These are phyloP conservation scores for Porogramme epimiltina DNA, from an alignment of 1,284 basidiomycete species.

Conservation along the genomic window DNA sequence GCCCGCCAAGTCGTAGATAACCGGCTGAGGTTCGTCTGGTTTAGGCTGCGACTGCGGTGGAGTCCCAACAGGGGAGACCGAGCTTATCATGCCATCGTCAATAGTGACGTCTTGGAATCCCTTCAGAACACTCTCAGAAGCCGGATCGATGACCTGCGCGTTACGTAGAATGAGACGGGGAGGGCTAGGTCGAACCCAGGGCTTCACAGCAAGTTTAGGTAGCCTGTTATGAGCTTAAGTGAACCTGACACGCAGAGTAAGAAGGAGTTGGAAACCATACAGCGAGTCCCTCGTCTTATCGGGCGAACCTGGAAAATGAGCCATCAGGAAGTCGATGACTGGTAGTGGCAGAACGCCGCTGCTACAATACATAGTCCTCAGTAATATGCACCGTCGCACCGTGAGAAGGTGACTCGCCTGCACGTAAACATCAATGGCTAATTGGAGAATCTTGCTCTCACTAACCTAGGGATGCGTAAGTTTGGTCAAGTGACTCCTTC, in stretches of 20 bases:
- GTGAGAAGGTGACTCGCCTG: too few relatives aligned
- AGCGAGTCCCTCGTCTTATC: conserved; percentile 16
- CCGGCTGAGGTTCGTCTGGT: conserved; percentile 18
- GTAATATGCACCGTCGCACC: too few relatives aligned
- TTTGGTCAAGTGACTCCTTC: too few relatives aligned
- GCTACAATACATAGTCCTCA: too few relatives aligned
- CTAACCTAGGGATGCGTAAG: too few relatives aligned
- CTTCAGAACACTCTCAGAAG: conserved; percentile 24
- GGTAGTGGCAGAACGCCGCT: too few relatives aligned
- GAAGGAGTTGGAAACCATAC: background rate
- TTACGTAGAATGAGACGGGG: conserved; percentile 34
- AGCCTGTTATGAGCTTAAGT: background rate
- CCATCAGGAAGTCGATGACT: too few relatives aligned
- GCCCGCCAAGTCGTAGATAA: conserved; percentile 37
- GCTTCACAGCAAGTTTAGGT: conserved; percentile 39
- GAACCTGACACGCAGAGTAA: background rate
- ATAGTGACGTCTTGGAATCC: conserved; percentile 36
- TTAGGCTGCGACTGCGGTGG: conserved; percentile 9
- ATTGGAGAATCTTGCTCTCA: too few relatives aligned
- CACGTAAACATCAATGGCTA: too few relatives aligned
- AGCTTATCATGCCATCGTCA: conserved; percentile 33
- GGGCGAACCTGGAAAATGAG: conserved; percentile 15
- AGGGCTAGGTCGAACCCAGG: conserved; percentile 34
- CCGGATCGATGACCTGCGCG: conserved; percentile 37
- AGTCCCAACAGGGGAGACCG: conserved; percentile 21